These are phyloP conservation scores for Tetrahymena borealis DNA, from an alignment of 73 alveolate species.

Conservation along the genomic window DNA sequence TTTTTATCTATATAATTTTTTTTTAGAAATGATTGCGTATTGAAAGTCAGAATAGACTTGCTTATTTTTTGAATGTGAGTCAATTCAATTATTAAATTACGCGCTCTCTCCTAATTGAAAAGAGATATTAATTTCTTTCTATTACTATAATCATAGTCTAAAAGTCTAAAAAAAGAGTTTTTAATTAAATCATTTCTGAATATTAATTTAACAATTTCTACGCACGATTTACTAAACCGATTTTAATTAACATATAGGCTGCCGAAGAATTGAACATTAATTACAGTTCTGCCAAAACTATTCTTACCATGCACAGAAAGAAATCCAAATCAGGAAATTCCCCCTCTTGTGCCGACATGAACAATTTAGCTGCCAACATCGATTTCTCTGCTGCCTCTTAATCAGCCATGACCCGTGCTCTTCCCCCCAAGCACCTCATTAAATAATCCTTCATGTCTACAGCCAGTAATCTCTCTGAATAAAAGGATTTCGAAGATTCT, in stretches of 20 bases:
- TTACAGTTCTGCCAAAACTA: slow-evolving; percentile 1
- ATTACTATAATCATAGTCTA: too few relatives aligned
- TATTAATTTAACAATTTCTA: not conserved
- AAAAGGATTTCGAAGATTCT: not conserved
- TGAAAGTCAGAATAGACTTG: not conserved
- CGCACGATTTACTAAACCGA: not conserved
- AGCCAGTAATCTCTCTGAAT: not conserved
- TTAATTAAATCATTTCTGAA: not conserved
- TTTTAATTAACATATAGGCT: not conserved
- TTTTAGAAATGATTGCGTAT: not conserved
- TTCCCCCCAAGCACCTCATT: not conserved
- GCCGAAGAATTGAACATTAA: not conserved
- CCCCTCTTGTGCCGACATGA: not conserved
- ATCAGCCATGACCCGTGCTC: slow-evolving; percentile 1
- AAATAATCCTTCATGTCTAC: not conserved
- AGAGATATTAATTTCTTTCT: not conserved
- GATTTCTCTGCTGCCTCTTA: not conserved
- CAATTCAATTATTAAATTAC: too few relatives aligned
- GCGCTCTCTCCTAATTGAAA: too few relatives aligned
- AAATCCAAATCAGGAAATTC: not conserved
- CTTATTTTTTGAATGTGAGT: not conserved
- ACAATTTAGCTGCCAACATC: not conserved
- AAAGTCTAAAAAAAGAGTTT: not conserved
- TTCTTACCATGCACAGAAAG: slow-evolving; percentile 3
- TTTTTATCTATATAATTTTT: not conserved